phyloP scores from a whole-genome alignment of 169 alveolate genomes.

The Cryptosporidium xiaoi region DNA sequence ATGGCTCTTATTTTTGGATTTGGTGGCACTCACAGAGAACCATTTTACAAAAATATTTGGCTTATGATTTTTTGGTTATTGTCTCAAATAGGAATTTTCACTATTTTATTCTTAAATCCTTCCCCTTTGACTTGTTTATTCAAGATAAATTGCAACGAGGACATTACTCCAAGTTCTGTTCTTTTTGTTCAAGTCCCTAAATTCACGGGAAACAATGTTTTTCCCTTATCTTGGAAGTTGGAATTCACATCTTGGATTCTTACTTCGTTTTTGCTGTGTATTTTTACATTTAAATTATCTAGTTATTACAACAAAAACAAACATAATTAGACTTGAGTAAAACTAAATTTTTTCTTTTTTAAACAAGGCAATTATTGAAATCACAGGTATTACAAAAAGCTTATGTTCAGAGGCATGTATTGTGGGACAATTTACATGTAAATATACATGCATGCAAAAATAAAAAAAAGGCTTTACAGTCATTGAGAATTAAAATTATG shows the following conservation, averaged over 20 bases:
- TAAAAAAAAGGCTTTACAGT: neutral
- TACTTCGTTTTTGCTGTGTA: slow-evolving; percentile 10
- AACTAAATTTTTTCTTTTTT: too few species aligned
- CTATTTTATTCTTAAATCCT: slow-evolving; percentile 23
- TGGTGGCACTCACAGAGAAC: slow-evolving; percentile 67
- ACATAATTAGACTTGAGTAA: too few species aligned
- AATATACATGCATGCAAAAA: neutral
- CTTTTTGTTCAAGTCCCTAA: neutral
- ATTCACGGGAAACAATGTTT: slow-evolving; percentile 30
- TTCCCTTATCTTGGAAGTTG: slow-evolving; percentile 69
- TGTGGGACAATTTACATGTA: neutral
- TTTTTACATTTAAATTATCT: neutral
- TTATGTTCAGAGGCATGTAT: too few species aligned
- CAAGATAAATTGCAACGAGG: slow-evolving; percentile 27
- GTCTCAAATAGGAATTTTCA: slow-evolving; percentile 41
- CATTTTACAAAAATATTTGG: slow-evolving; percentile 39
- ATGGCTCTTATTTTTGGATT: slow-evolving; percentile 62
- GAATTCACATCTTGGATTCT: slow-evolving; percentile 49
- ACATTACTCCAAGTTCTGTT: slow-evolving; percentile 31
- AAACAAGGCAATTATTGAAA: too few species aligned
- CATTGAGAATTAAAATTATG: neutral
- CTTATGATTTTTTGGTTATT: slow-evolving; percentile 32
- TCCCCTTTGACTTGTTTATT: slow-evolving; percentile 21
- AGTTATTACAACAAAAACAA: too few species aligned
- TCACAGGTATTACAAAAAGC: too few species aligned